These are phyloP conservation scores for Melastoma malabathricum DNA, from an alignment of 345 rosid genomes.

Conservation along the genomic window DNA sequence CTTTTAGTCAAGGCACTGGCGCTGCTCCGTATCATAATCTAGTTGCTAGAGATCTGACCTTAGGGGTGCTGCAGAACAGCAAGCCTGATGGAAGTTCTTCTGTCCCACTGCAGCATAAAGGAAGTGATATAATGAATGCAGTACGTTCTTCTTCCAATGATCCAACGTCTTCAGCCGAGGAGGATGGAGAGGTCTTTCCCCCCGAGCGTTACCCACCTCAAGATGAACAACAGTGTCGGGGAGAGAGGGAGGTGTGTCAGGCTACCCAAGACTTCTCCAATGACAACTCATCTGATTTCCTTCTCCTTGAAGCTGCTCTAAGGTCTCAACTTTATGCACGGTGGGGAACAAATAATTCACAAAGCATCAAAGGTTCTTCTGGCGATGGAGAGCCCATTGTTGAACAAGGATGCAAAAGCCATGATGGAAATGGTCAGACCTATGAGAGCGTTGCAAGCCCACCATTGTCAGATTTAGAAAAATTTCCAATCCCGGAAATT, in stretches of 20 bases:
- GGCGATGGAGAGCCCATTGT: constrained; percentile 21
- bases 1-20: constrained; percentile 14
- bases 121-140: constrained; percentile 28
- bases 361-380: constrained; percentile 28
- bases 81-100: constrained; percentile 84
- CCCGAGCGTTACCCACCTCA: constrained; percentile 28
- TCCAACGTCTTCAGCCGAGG: constrained; percentile 42
- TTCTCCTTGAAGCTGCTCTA: constrained; percentile 69
- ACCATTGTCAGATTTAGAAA: constrained; percentile 30
- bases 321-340: constrained; percentile 78
- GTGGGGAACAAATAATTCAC: constrained; percentile 32
- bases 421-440: constrained; percentile 51
- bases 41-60: constrained; percentile 29
- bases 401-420: constrained; percentile 39
- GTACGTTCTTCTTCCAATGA: constrained; percentile 41
- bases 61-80: constrained; percentile 74
- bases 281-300: constrained; percentile 30
- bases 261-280: constrained; percentile 10
- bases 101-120: constrained; percentile 48
- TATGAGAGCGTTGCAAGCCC: constrained; percentile 34
- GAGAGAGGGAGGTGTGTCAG: constrained; percentile 8
- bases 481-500: constrained; percentile 21
- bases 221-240: constrained; percentile 21
- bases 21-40: constrained; percentile 15
- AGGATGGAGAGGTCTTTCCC: constrained; percentile 45